Conservation (phyloP, 2,329 filamentous ascomycete species). For the Hymenoscyphus infarciens region DNA sequence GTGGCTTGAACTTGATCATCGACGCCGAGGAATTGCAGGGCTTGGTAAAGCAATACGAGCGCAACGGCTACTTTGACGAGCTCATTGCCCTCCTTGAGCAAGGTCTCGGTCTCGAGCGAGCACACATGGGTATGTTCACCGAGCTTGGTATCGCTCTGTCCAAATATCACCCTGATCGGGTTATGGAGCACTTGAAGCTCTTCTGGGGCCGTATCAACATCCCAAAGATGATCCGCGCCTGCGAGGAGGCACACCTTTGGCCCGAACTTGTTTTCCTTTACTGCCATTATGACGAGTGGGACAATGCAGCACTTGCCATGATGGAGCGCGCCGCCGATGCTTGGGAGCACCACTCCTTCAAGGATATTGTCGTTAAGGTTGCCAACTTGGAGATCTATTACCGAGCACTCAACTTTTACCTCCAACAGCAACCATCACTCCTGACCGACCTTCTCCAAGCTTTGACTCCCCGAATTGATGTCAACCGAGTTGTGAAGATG, state of each 20-base stretch:
- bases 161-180: conserved; percentile 89
- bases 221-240: conserved; percentile 90
- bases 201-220: conserved; percentile 99
- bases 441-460: conserved; percentile 93
- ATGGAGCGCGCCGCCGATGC: conserved; percentile 97
- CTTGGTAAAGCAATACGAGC: conserved; percentile 94
- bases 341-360: conserved; percentile 99
- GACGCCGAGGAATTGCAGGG: conserved; percentile 93
- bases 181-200: conserved; percentile 98
- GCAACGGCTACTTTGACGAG: conserved; percentile 96
- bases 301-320: conserved; percentile 94
- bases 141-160: conserved; percentile 86
- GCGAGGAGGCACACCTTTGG: conserved; percentile 94
- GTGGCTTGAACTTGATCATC: conserved; percentile 94
- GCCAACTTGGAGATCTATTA: conserved; percentile 99
- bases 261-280: conserved; percentile 97
- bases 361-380: conserved; percentile 97
- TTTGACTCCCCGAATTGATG: conserved; percentile 89
- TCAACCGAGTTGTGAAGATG: conserved; percentile 98
- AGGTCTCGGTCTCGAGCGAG: conserved; percentile 77
- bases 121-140: conserved; percentile 96
- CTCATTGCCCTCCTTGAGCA: conserved; percentile 92
- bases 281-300: conserved; percentile 96
- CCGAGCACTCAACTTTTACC: conserved; percentile 92
- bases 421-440: conserved; percentile 93